Evolutionary conservation across 2,329 filamentous ascomycete genomes (phyloP).

Genomic region (Hortaea werneckii): DNA sequence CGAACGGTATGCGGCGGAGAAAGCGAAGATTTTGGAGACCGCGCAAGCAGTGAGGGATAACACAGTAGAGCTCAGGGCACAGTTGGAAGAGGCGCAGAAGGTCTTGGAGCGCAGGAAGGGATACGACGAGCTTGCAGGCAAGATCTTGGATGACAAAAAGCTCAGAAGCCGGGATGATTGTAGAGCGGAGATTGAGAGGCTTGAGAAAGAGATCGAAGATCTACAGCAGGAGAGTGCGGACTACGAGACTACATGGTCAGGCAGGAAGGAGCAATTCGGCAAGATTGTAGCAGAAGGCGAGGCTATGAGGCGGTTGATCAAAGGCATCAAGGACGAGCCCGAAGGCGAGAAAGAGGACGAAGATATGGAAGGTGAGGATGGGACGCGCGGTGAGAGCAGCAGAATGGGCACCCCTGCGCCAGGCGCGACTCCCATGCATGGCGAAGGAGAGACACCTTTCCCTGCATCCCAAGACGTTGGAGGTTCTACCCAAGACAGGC

Average conservation of each 20-base stretch:
- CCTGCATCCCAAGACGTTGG: conserved; percentile 23
- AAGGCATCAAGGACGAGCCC: conserved; percentile 88
- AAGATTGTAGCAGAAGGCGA: conserved; percentile 86
- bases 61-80: conserved; percentile 60
- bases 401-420: conserved; percentile 36
- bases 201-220: conserved; percentile 80
- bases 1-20: conserved; percentile 71
- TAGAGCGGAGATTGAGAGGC: conserved; percentile 62
- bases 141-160: conserved; percentile 71
- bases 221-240: conserved; percentile 74
- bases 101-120: conserved; percentile 69
- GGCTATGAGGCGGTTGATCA: conserved; percentile 71
- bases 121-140: conserved; percentile 80
- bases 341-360: conserved; percentile 68
- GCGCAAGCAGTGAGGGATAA: conserved; percentile 68
- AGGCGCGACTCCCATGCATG: conserved; percentile 24
- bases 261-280: conserved; percentile 77
- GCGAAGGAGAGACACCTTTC: conserved; percentile 28
- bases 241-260: conserved; percentile 73
- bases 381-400: conserved; percentile 32
- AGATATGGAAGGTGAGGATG: conserved; percentile 40
- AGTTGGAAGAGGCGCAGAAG: conserved; percentile 65
- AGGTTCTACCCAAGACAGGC: conserved; percentile 10
- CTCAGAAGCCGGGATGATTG: conserved; percentile 80
- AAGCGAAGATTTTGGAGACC: conserved; percentile 65